These are phyloP conservation scores for Penicillium lagena DNA, from an alignment of 495 filamentous ascomycete genomes.

Conservation along the genomic window DNA sequence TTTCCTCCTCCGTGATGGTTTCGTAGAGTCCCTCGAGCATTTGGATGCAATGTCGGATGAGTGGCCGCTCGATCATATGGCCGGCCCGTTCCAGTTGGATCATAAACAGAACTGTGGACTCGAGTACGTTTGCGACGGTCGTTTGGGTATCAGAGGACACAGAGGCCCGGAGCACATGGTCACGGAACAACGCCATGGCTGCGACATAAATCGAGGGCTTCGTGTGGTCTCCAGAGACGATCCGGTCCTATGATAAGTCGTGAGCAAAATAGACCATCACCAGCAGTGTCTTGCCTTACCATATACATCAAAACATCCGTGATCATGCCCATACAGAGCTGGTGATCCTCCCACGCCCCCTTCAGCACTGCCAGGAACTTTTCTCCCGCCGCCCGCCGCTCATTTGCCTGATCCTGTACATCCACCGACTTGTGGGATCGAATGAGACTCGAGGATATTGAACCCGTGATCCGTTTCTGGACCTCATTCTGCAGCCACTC, in stretches of 20 bases:
- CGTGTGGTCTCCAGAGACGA: constrained; percentile 62
- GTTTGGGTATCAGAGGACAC: constrained; percentile 36
- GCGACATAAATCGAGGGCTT: constrained; percentile 74
- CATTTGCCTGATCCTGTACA: constrained; percentile 53
- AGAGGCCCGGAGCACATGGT: constrained; percentile 62
- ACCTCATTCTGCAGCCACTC: constrained; percentile 69
- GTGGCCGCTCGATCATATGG: constrained; percentile 76
- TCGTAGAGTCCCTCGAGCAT: constrained; percentile 93
- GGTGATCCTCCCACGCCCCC: constrained; percentile 79
- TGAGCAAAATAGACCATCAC: not conserved
- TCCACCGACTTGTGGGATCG: constrained; percentile 34
- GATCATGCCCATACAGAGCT: constrained; percentile 91
- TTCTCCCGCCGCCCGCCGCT: constrained; percentile 75
- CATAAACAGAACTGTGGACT: constrained; percentile 79
- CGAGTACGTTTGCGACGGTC: constrained; percentile 62
- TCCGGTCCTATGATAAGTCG: constrained; percentile 56
- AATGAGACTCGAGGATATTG: constrained; percentile 56
- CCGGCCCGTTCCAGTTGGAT: constrained; percentile 88
- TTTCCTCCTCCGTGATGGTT: constrained; percentile 61
- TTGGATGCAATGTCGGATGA: constrained; percentile 75
- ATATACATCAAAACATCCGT: constrained; percentile 99
- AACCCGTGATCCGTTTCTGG: constrained; percentile 52
- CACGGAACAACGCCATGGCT: constrained; percentile 81
- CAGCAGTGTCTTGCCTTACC: constrained; percentile 35
- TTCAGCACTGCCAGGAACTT: constrained; percentile 73